Percentiles rank a stretch among this genome's conserved stretches.
phyloP scores from a whole-genome alignment of 2,329 filamentous ascomycete species.

The Botrytis cinerea region DNA sequence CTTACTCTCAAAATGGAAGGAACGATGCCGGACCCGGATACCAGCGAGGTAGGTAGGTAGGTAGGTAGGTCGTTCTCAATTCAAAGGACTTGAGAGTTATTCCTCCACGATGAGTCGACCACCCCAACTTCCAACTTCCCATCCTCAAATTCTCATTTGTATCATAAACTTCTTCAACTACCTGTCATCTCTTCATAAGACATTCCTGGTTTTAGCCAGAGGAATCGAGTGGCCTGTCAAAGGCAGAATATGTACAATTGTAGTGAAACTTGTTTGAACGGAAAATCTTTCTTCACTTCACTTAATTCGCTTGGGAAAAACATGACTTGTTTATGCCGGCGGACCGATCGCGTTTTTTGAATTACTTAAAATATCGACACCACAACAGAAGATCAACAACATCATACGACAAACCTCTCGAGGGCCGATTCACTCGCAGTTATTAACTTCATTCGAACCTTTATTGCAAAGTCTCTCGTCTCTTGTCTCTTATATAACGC shows the following conservation, averaged over 20 bases:
- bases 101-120: background rate
- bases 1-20: background rate
- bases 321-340: constrained; percentile 1
- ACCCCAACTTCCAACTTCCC: background rate
- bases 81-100: background rate
- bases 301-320: background rate
- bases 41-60: no score
- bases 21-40: background rate
- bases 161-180: background rate
- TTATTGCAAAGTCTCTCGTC: background rate
- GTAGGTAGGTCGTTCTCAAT: no score
- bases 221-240: background rate
- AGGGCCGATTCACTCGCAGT: background rate
- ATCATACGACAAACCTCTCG: background rate
- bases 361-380: background rate
- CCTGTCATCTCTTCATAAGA: background rate
- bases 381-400: background rate
- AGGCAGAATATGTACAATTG: background rate
- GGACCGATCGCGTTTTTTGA: constrained; percentile 1
- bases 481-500: background rate
- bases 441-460: constrained; percentile 5
- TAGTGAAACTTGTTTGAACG: background rate
- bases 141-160: background rate
- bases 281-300: constrained; percentile 1
- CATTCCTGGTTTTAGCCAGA: background rate